Conservation (phyloP, 164 flowering plant genomes). For the Umbellularia californica region DNA sequence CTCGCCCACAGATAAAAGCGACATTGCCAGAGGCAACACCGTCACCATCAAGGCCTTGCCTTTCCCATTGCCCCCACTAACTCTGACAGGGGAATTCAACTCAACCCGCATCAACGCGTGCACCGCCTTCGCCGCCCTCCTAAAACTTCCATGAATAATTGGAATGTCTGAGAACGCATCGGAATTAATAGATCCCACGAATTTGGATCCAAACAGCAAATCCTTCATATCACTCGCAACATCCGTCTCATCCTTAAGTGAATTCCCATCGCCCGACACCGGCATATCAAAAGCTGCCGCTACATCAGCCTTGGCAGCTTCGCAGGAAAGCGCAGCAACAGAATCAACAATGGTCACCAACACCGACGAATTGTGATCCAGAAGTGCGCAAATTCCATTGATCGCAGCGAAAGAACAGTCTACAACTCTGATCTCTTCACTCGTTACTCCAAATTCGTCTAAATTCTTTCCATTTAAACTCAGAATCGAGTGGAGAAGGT, state of each 20-base stretch:
- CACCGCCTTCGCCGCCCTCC: slow-evolving; percentile 43
- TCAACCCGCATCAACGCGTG: slow-evolving; percentile 46
- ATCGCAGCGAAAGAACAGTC: slow-evolving; percentile 27
- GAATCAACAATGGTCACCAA: slow-evolving; percentile 40
- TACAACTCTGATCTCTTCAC: slow-evolving; percentile 34
- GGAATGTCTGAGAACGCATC: slow-evolving; percentile 42
- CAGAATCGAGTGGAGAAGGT: slow-evolving; percentile 14
- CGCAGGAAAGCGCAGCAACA: slow-evolving; percentile 70
- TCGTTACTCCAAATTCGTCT: slow-evolving; percentile 27
- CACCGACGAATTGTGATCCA: slow-evolving; percentile 41
- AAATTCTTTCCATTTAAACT: slow-evolving; percentile 7
- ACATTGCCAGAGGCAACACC: slow-evolving; percentile 31
- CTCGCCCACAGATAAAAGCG: slow-evolving; percentile 40
- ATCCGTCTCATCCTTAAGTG: slow-evolving; percentile 52
- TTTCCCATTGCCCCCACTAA: slow-evolving; percentile 20
- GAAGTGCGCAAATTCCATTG: slow-evolving; percentile 47
- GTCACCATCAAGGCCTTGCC: slow-evolving; percentile 27
- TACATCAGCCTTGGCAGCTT: slow-evolving; percentile 52
- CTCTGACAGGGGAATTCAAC: slow-evolving; percentile 43
- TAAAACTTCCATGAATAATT: slow-evolving; percentile 51
- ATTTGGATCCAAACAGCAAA: slow-evolving; percentile 69
- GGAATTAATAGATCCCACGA: slow-evolving; percentile 33
- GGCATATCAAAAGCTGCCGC: slow-evolving; percentile 30
- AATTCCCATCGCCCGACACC: slow-evolving; percentile 72
- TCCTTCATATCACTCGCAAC: slow-evolving; percentile 76